A percentile compares a stretch with the other conserved stretches of the same genome.
Evolutionary conservation across 2,329 filamentous ascomycete genomes (phyloP).

Genomic region (Parascedosporium putredinis): DNA sequence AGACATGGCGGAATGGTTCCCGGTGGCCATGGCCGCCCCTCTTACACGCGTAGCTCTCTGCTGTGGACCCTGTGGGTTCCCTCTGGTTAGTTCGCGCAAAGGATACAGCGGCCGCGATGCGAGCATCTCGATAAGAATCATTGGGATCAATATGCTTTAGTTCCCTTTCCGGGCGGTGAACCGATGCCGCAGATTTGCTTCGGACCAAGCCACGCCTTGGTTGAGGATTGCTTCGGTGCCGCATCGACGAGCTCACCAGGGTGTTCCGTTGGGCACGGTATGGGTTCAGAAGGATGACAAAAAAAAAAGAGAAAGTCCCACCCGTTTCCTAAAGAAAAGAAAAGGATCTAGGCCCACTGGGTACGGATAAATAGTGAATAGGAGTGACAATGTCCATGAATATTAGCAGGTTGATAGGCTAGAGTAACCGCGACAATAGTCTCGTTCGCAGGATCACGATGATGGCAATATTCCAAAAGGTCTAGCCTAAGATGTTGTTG

Average conservation of each 20-base stretch:
- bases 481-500: too few species aligned
- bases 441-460: too few species aligned
- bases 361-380: too few species aligned
- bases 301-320: too few species aligned
- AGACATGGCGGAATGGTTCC: conserved; percentile 16
- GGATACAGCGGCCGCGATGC: conserved; percentile 51
- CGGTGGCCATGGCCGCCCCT: conserved; percentile 13
- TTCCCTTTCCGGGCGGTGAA: conserved; percentile 27
- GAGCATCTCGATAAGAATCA: conserved; percentile 46
- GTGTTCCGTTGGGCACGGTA: not conserved
- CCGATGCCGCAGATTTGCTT: conserved; percentile 44
- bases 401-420: too few species aligned
- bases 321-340: too few species aligned
- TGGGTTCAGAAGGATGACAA: too few species aligned
- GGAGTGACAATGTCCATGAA: too few species aligned
- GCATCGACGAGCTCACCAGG: conserved; percentile 25
- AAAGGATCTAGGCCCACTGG: too few species aligned
- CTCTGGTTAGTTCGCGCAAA: conserved; percentile 41
- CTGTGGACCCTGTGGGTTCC: too few species aligned
- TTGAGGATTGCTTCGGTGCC: conserved; percentile 37
- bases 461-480: too few species aligned
- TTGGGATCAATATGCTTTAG: conserved; percentile 39
- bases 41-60: conserved; percentile 21
- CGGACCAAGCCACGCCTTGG: conserved; percentile 32
- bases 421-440: too few species aligned